Evolutionary conservation across 192 early-diverging fungal species (phyloP).

Genomic region (Backusella australiensis): DNA sequence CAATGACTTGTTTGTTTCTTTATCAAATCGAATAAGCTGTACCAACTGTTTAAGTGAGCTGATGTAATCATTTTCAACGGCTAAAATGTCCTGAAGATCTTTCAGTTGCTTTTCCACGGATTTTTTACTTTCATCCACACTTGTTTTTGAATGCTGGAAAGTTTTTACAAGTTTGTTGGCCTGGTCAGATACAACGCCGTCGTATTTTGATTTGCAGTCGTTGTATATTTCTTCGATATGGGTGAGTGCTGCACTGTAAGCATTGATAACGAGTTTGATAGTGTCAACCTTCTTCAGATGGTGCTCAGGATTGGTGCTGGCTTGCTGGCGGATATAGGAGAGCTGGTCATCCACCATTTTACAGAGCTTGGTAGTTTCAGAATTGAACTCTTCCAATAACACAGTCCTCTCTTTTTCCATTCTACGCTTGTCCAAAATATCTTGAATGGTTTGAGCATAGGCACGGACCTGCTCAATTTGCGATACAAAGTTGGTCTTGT

Average conservation of each 20-base stretch:
- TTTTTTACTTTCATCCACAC: slow-evolving; percentile 1
- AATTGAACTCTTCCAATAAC: neutral
- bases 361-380: neutral
- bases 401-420: neutral
- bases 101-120: slow-evolving; percentile 9
- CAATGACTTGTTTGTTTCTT: neutral
- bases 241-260: slow-evolving; percentile 12
- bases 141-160: neutral
- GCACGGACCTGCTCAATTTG: neutral
- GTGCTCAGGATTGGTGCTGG: slow-evolving; percentile 15
- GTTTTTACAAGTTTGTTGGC: slow-evolving; percentile 10
- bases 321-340: slow-evolving; percentile 21
- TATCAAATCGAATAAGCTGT: slow-evolving; percentile 4
- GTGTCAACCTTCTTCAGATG: slow-evolving; percentile 17
- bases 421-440: slow-evolving; percentile 3
- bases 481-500: neutral
- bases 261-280: slow-evolving; percentile 15
- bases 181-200: slow-evolving; percentile 9
- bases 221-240: slow-evolving; percentile 11
- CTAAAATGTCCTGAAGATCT: slow-evolving; percentile 12
- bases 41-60: slow-evolving; percentile 8
- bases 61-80: slow-evolving; percentile 19
- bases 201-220: slow-evolving; percentile 16
- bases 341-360: slow-evolving; percentile 23
- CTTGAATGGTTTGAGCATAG: neutral